Base-by-base conservation (phyloP, 2,329 filamentous ascomycete species). In the Xylaria hypoxylon region DNA sequence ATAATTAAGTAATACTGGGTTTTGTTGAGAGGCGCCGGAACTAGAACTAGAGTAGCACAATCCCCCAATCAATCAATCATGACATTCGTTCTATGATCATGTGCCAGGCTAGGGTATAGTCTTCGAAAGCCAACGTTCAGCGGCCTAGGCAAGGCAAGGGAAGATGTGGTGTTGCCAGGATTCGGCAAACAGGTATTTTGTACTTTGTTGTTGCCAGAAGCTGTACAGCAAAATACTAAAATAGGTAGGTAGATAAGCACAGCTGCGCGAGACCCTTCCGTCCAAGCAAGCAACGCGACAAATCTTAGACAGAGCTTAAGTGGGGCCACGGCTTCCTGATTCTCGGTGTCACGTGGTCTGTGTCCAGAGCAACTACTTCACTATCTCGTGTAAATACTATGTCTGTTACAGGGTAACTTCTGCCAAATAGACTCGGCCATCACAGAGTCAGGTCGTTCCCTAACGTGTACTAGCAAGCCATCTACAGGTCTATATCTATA, bases 271-370 rank as follows among this genome's bases (percentile, higher is more conserved):
- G 40, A 45, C 55, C 28, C 15, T 33, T 17, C 17, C 13, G 3
- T n/a, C n/a, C 13, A 19, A 5, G 17, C 33, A 48, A 61, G 44
- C n/a, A 48, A 58, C 61, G 57, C 65, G 65, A 68, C 57, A 59
- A 50, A 40, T 45, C 35, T 47, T 58, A 2, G 52, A 24, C 13
- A 31, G n/a, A 67, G 51, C 61, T 67, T 17, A 26, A n/a, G 65
- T 67, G 65, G 65, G 61, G 56, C 61, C 15, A n/a, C 7, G 13
- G 31, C 50, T 56, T 58, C 48, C 44, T n/a, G 19, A 15, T 5
- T 38, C 53, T 63, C 59, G 59, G 8, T 42, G 8, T 55, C 52
- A 55, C 52, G 52, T 55, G 52, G 19, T 42, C 35, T 22, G 2
- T 17, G 15, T 26, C 13, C n/a, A n/a, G n/a, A n/a, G n/a, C n/a